Conservation (phyloP, 2,329 filamentous ascomycete genomes). For the Diaporthe sp. region DNA sequence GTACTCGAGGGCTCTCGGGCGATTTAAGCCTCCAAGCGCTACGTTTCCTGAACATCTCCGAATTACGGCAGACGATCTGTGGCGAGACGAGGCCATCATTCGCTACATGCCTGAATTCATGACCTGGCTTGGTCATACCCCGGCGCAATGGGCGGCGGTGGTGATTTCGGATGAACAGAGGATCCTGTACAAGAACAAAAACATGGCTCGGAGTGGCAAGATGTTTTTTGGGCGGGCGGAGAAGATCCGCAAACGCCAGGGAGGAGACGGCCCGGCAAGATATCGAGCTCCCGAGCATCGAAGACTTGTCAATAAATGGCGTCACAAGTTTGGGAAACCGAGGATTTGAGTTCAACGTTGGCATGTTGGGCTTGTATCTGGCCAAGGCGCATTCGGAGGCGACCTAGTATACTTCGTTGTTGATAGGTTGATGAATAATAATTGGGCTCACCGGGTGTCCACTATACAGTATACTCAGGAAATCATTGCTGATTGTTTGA, state of each 20-base stretch:
- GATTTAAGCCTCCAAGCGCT: background rate
- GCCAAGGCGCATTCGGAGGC: background rate
- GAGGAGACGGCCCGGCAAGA: background rate
- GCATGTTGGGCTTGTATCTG: background rate
- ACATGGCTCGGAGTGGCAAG: conserved; percentile 6
- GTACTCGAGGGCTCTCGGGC: background rate
- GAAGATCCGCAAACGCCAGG: conserved; percentile 12
- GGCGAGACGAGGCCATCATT: conserved; percentile 2
- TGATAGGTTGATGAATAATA: background rate
- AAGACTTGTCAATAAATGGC: background rate
- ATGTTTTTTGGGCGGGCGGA: conserved; percentile 20
- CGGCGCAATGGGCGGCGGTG: background rate
- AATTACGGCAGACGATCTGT: background rate
- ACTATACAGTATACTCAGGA: background rate
- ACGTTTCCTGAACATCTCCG: background rate
- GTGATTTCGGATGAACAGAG: background rate
- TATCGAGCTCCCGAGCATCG: background rate
- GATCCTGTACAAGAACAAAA: background rate
- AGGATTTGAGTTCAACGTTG: background rate
- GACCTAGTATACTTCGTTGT: background rate
- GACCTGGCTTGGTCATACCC: conserved; percentile 2
- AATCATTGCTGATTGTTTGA: background rate
- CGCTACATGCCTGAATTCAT: conserved; percentile 8
- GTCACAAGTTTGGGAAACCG: background rate
- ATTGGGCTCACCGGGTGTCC: background rate